These are phyloP conservation scores for Calonectria honghensis DNA, from an alignment of 2,329 filamentous ascomycete genomes.

Conservation along the genomic window DNA sequence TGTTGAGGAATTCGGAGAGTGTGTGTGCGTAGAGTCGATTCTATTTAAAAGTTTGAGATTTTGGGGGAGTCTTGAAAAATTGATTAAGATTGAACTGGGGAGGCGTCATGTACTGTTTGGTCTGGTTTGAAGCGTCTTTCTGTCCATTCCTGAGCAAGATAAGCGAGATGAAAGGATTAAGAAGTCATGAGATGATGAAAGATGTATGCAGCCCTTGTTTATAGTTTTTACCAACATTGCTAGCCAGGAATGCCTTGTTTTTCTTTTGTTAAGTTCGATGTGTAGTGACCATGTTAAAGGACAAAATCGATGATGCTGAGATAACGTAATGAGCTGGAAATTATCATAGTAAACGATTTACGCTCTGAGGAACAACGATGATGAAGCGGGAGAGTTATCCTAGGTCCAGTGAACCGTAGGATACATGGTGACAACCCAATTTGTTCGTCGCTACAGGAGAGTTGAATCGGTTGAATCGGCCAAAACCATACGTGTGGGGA, in stretches of 20 bases:
- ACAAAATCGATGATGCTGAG: too few species aligned
- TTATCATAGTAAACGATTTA: background rate
- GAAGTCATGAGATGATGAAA: background rate
- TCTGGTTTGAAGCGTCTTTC: background rate
- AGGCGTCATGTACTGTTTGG: background rate
- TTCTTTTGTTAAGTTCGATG: background rate
- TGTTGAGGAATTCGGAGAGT: conserved; percentile 1
- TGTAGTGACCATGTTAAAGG: background rate
- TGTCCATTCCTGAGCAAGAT: background rate
- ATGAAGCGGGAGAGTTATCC: background rate
- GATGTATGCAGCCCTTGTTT: background rate
- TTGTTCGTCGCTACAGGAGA: too few species aligned
- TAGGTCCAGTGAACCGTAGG: background rate
- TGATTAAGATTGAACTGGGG: background rate
- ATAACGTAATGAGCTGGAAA: background rate
- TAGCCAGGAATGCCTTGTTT: background rate
- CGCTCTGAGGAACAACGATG: background rate
- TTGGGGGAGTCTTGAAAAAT: background rate
- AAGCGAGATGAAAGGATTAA: background rate
- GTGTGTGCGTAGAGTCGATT: background rate
- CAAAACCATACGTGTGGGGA: too few species aligned
- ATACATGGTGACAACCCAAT: background rate
- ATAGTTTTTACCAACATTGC: background rate
- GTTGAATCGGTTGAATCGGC: too few species aligned
- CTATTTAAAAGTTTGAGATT: background rate